Base-by-base conservation (phyloP, 1,284 basidiomycete species). In the Cutaneotrichosporon spelunceum region DNA sequence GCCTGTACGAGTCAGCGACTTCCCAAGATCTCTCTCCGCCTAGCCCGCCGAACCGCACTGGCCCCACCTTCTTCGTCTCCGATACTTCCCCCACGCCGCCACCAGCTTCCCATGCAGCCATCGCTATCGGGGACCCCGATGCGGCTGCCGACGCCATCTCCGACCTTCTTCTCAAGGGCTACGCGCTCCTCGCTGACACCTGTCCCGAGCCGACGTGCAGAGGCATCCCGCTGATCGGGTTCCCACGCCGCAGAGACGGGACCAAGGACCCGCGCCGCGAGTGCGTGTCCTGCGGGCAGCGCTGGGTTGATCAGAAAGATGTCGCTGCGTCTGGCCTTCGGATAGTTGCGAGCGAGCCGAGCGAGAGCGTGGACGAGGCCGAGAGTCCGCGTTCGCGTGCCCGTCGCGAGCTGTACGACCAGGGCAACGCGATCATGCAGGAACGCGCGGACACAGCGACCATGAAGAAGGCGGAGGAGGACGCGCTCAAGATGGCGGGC, bases 221-320 rank as follows among this genome's bases (percentile, higher is more conserved):
- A 26, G 77, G 75, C 16, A 70, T 79, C 9, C 78, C 76, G 1
- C 70, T 79, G 23, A 74, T 79, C 11, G 78, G 78, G 1, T 76
- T 73, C 57, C 78, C 78, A 1, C 62, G 69, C 26, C 66, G 65
- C 24, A 58, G 65, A 21, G 72, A 73, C 39, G 73, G 72, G 0
- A 62, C 56, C 1, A 70, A 66, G 42, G 74, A 76, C 53, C 62
- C 68, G 13, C 65, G 71, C 44, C 66, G 68, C 59, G 66, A 72
- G 66, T 78, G 76, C 50, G 76, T 78, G 6, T 54, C 58, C 14
- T 78, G 76, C 53, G 71, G 70, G 11, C 61, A 63, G 21, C 61
- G 72, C 45, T 78, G 70, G 68, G 67, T 77, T 27, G 68, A 69
- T 55, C 72, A 74, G 56, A 61, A 59, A 14, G 67, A 70, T 55